These are phyloP conservation scores for Podaxis rugospora DNA, from an alignment of 768 basidiomycete species.

Conservation along the genomic window DNA sequence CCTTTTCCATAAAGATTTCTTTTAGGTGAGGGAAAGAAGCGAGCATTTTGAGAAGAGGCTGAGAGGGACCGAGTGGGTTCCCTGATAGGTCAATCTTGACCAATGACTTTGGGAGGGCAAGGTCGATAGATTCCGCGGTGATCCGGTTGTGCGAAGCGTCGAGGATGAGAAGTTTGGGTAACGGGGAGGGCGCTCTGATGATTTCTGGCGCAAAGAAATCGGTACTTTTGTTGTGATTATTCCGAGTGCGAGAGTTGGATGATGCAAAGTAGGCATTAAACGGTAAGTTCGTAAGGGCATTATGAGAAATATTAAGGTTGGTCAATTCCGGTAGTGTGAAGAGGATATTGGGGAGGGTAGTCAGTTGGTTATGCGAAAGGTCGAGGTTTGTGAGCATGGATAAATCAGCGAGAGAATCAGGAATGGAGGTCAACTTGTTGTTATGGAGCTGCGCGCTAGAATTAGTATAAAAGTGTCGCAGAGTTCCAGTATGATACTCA, in stretches of 20 bases:
- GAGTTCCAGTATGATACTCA: conserved; percentile 30
- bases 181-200: conserved; percentile 54
- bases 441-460: conserved; percentile 55
- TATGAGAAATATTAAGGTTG: conserved; percentile 68
- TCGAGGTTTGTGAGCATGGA: conserved; percentile 63
- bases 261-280: conserved; percentile 56
- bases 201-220: conserved; percentile 65
- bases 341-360: conserved; percentile 55
- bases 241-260: conserved; percentile 17
- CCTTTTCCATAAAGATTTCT: conserved; percentile 51
- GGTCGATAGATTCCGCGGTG: conserved; percentile 48
- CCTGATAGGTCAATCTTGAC: conserved; percentile 58
- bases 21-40: conserved; percentile 46
- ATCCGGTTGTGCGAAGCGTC: conserved; percentile 69
- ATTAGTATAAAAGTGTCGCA: conserved; percentile 8
- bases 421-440: conserved; percentile 61
- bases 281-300: conserved; percentile 54
- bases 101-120: conserved; percentile 46
- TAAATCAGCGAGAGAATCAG: conserved; percentile 65
- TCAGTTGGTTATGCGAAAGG: conserved; percentile 68
- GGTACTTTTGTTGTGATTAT: conserved; percentile 32
- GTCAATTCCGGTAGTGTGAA: conserved; percentile 68
- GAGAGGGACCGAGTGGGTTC: conserved; percentile 56
- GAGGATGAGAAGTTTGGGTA: conserved; percentile 62
- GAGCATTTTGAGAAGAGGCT: conserved; percentile 42